These are phyloP conservation scores for Yamadazyma tumulicola DNA, from an alignment of 805 yeast species.

Conservation along the genomic window DNA sequence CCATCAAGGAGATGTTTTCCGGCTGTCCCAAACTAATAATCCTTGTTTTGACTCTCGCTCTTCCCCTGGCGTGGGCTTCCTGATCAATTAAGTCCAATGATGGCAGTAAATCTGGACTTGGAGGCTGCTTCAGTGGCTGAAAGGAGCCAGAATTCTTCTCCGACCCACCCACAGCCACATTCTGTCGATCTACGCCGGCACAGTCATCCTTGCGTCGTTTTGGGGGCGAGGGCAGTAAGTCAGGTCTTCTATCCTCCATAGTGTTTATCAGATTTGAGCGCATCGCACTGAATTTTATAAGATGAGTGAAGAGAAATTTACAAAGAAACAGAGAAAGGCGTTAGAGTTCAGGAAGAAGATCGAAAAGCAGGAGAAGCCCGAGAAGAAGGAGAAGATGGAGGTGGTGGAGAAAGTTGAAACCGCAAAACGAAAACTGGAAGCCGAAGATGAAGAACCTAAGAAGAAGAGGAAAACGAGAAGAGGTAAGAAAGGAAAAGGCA, in stretches of 20 bases:
- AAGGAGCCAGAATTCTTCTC: not conserved
- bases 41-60: constrained; percentile 20
- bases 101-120: not conserved
- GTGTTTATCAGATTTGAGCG: constrained; percentile 1
- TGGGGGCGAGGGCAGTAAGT: not conserved
- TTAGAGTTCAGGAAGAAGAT: constrained; percentile 50
- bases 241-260: constrained; percentile 2
- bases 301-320: constrained; percentile 38
- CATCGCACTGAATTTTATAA: constrained; percentile 2
- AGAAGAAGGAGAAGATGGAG: constrained; percentile 22
- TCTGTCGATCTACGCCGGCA: not conserved
- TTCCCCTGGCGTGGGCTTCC: constrained; percentile 22
- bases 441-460: constrained; percentile 29
- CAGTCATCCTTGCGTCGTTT: constrained; percentile 1
- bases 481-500: constrained; percentile 69
- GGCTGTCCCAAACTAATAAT: constrained; percentile 16
- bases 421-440: constrained; percentile 5
- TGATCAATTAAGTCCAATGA: not conserved
- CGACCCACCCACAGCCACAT: not conserved
- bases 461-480: constrained; percentile 75
- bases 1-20: constrained; percentile 49
- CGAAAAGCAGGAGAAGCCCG: constrained; percentile 33
- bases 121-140: not conserved
- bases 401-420: constrained; percentile 12
- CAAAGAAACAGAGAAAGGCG: constrained; percentile 66